Percentiles rank a stretch among this genome's conserved stretches.
Evolutionary conservation across 1,139 yeast species (phyloP).

Genomic region (Pichia sp.): DNA sequence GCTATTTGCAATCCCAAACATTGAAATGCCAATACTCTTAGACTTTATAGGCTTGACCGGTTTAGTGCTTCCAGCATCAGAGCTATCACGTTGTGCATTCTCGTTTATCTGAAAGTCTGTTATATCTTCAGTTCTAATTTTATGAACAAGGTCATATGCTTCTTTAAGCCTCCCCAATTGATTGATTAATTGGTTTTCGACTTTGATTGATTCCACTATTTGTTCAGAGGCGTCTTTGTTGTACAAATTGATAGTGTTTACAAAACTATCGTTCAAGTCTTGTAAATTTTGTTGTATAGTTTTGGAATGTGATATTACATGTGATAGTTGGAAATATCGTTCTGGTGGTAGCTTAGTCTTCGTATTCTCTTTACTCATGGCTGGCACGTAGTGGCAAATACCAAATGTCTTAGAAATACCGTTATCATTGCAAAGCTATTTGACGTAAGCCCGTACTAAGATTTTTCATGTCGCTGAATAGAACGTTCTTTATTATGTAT

Average conservation of each 20-base stretch:
- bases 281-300: constrained; percentile 2
- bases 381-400: no score
- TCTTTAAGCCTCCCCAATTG: constrained; percentile 7
- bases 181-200: constrained; percentile 8
- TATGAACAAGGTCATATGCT: constrained; percentile 11
- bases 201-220: constrained; percentile 4
- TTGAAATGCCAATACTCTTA: constrained; percentile 3
- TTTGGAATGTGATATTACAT: constrained; percentile 9
- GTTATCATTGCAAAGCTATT: no score
- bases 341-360: constrained; percentile 12
- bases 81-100: background rate
- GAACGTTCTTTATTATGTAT: no score
- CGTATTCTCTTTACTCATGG: background rate
- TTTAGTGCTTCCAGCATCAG: background rate
- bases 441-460: no score
- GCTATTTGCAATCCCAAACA: constrained; percentile 4
- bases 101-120: constrained; percentile 3
- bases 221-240: constrained; percentile 14
- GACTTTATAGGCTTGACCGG: background rate
- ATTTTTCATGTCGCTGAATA: background rate
- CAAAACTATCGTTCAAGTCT: constrained; percentile 8
- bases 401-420: no score
- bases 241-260: constrained; percentile 8
- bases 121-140: constrained; percentile 5
- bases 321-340: constrained; percentile 10